These are phyloP conservation scores for Talaromyces sp. DNA, from an alignment of 2,329 filamentous ascomycete genomes.

Conservation along the genomic window DNA sequence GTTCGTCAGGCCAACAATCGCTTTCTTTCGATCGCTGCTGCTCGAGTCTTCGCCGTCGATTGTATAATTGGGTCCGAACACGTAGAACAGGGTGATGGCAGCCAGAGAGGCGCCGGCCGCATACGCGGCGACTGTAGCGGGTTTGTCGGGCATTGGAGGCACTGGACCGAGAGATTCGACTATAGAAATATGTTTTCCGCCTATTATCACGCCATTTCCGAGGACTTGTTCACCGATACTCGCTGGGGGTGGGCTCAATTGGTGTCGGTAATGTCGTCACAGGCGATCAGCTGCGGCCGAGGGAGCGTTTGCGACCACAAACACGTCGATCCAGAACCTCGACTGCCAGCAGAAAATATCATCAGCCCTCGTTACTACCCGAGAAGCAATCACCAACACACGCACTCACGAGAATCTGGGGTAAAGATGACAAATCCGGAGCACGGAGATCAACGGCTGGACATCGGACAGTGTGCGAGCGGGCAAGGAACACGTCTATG, in stretches of 20 bases:
- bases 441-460: not conserved
- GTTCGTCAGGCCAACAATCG: slow-evolving; percentile 83
- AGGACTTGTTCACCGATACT: not conserved
- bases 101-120: slow-evolving; percentile 93
- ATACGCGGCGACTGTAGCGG: slow-evolving; percentile 80
- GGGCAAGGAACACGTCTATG: not conserved
- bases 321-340: not conserved
- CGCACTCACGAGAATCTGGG: not conserved
- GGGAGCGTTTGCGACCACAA: not conserved
- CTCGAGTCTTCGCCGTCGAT: slow-evolving; percentile 71
- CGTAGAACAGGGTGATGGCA: slow-evolving; percentile 90
- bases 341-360: not conserved
- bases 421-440: not conserved
- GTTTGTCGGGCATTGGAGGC: slow-evolving; percentile 69
- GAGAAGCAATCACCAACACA: not conserved
- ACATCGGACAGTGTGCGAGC: not conserved
- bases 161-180: not conserved
- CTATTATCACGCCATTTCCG: not conserved
- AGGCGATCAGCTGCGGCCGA: not conserved
- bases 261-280: not conserved
- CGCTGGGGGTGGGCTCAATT: not conserved
- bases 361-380: not conserved
- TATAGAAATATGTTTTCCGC: not conserved
- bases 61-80: slow-evolving; percentile 95
- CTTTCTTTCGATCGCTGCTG: slow-evolving; percentile 66